Evolutionary conservation across 352 stramenopile species (phyloP).

Genomic region (Pythium myriotylum): DNA sequence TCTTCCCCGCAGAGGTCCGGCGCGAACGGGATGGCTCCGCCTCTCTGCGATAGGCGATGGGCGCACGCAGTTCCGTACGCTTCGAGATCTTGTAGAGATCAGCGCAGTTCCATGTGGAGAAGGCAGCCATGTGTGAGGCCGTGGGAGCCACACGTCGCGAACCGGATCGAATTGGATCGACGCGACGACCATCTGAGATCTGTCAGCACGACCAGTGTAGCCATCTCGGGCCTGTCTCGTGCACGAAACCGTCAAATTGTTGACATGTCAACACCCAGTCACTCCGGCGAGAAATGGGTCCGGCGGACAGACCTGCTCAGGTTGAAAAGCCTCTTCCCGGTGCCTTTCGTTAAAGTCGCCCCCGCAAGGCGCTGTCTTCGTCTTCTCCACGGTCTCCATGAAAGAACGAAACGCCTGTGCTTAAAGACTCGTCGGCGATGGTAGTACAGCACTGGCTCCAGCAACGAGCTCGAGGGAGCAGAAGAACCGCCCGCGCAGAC

Average conservation of each 20-base stretch:
- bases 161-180: slow-evolving; percentile 14
- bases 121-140: slow-evolving; percentile 5
- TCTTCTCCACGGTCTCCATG: no score
- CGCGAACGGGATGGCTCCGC: neutral
- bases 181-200: slow-evolving; percentile 9
- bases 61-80: slow-evolving; percentile 1
- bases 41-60: neutral
- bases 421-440: no score
- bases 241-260: neutral
- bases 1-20: neutral
- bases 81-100: slow-evolving; percentile 14
- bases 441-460: no score
- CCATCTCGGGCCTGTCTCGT: neutral
- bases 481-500: no score
- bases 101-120: neutral
- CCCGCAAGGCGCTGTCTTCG: no score
- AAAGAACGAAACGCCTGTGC: no score
- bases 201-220: slow-evolving; percentile 1
- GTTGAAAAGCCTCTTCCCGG: no score
- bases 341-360: no score
- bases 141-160: neutral
- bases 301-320: no score
- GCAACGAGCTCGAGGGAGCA: no score
- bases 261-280: neutral
- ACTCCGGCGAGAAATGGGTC: neutral